A percentile compares a stretch with the other conserved stretches of the same genome.
phyloP scores from a whole-genome alignment of 495 filamentous ascomycete genomes.

The Aspergillus steynii region DNA sequence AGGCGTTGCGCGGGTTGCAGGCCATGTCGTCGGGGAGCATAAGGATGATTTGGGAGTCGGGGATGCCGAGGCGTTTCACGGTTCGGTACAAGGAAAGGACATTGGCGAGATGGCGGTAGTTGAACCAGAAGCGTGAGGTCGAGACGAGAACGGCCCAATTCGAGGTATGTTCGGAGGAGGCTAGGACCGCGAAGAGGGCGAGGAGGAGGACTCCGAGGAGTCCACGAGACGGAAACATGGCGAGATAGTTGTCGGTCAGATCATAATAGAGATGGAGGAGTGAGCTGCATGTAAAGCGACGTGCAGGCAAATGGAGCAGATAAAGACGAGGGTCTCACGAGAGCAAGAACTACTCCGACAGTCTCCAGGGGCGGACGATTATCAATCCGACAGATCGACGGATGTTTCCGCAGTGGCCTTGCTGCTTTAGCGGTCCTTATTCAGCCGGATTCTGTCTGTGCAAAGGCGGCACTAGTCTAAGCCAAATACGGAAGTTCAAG shows the following conservation, averaged over 20 bases:
- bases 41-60: slow-evolving; percentile 97
- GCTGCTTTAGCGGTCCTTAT: no score
- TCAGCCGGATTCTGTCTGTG: no score
- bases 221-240: slow-evolving; percentile 31
- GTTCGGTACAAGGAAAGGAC: slow-evolving; percentile 97
- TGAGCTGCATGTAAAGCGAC: background rate
- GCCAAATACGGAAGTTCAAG: background rate
- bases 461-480: background rate
- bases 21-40: slow-evolving; percentile 99
- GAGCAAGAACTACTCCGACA: no score
- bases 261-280: slow-evolving; percentile 1
- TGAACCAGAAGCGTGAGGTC: slow-evolving; percentile 99
- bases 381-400: background rate
- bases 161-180: slow-evolving; percentile 80
- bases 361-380: background rate
- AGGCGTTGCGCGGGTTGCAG: slow-evolving; percentile 97
- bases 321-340: background rate
- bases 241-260: slow-evolving; percentile 13
- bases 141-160: slow-evolving; percentile 98
- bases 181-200: slow-evolving; percentile 44
- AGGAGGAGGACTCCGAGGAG: slow-evolving; percentile 42
- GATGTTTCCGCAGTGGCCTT: no score
- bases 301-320: background rate
- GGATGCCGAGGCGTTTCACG: slow-evolving; percentile 96
- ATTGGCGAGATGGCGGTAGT: slow-evolving; percentile 97